Evolutionary conservation across 495 filamentous ascomycete genomes (phyloP), one percentile per base, ranked within the genome.

Genomic region (Neurospora intermedia): DNA sequence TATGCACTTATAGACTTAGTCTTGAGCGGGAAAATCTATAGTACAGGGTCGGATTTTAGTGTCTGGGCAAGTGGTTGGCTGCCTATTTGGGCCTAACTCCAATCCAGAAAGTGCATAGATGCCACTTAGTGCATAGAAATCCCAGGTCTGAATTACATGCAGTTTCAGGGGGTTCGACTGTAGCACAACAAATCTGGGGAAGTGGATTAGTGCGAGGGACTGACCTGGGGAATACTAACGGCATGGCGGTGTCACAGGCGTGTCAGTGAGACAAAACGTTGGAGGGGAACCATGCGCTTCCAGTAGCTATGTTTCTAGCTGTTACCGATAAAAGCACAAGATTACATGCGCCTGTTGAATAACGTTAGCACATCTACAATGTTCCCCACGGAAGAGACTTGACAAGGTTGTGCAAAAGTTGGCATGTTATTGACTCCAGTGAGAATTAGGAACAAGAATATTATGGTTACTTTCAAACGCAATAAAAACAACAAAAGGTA

Each of bases 361-460:
- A 27, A 62, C 27, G 27, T 31, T 15, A 62, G 31, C 13, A 62
- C 15, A 62, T 13, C 27, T 35, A 62, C 27, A 18, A 62, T 1
- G 54, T 35, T 35, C 27, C 23, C 54, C 27, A 62, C 35, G 27
- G 54, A 27, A 1, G 2, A 38, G 54, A 62, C 31, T 2, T 62
- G 13, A 62, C 54, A 62, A 18, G 16, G 6, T 62, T 35, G 54
- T 35, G 54, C 54, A 62, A 80, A 77, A 77, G 75, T 73, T 79
- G 73, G 73, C 71, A 76, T 77, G 71, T 74, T 76, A 75, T 77
- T 79, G 74, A 79, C 74, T 77, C 72, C 71, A 76, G 70, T 73
- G 74, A 54, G 69, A 76, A 77, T 74, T 75, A 77, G 70, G 74
- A 77, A 77, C 74, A 78, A 75, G 71, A 78, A 79, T 59, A 73